A percentile compares a stretch with the other conserved stretches of the same genome.
Conservation (phyloP, 2,329 filamentous ascomycete genomes). For the Mollisiaceae sp. region DNA sequence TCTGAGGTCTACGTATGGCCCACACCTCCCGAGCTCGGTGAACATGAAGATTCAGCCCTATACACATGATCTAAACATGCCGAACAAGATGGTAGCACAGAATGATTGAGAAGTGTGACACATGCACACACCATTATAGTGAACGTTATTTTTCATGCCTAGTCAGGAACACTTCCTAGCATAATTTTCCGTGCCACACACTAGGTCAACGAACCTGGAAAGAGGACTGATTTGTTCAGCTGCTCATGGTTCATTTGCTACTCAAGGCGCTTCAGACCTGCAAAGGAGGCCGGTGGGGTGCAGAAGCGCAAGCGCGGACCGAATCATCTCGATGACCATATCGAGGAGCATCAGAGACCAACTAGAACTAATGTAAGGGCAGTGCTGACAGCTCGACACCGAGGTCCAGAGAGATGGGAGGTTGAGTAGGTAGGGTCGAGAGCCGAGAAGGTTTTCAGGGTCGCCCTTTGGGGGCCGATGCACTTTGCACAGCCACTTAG, state of each 20-base stretch:
- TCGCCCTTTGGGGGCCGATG: slow-evolving; percentile 14
- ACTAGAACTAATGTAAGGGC: slow-evolving; percentile 6
- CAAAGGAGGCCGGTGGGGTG: slow-evolving; percentile 6
- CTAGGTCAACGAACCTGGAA: slow-evolving; percentile 15
- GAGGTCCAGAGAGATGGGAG: slow-evolving; percentile 11
- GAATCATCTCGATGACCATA: slow-evolving; percentile 10
- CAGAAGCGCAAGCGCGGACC: background rate
- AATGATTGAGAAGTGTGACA: slow-evolving; percentile 17
- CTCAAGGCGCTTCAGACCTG: slow-evolving; percentile 7
- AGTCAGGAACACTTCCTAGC: slow-evolving; percentile 7
- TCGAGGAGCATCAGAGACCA: background rate
- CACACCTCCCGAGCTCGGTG: slow-evolving; percentile 20
- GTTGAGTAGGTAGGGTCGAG: background rate
- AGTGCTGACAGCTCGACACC: slow-evolving; percentile 17
- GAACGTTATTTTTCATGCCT: slow-evolving; percentile 11
- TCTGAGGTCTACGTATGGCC: slow-evolving; percentile 8
- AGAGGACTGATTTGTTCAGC: slow-evolving; percentile 26
- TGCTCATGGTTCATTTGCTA: slow-evolving; percentile 16
- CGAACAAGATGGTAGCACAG: slow-evolving; percentile 11
- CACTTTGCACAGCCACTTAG: slow-evolving; percentile 18
- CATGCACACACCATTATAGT: background rate
- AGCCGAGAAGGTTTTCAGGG: slow-evolving; percentile 3
- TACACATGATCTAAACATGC: background rate
- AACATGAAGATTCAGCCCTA: slow-evolving; percentile 16
- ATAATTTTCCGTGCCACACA: slow-evolving; percentile 16